Evolutionary conservation across 768 basidiomycete genomes (phyloP).

Genomic region (Tephrocybe sp.): DNA sequence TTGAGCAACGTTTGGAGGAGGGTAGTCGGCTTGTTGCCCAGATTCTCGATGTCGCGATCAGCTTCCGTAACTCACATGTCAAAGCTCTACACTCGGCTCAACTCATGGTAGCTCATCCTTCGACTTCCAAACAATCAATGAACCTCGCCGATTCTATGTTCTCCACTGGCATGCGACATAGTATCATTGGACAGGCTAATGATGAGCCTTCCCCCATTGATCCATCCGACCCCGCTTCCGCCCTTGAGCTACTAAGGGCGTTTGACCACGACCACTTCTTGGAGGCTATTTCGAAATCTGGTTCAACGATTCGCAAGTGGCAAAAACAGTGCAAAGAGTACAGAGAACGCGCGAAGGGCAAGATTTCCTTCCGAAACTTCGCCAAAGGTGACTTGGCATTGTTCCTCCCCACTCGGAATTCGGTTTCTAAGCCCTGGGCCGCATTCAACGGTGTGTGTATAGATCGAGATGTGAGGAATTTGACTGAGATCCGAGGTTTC

Average conservation of each 20-base stretch:
- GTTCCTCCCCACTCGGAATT: slow-evolving; percentile 95
- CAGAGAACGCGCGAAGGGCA: slow-evolving; percentile 91
- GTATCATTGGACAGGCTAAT: slow-evolving; percentile 47
- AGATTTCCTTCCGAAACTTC: slow-evolving; percentile 96
- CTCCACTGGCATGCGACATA: slow-evolving; percentile 52
- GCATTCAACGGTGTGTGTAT: slow-evolving; percentile 86
- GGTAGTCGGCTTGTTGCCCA: slow-evolving; percentile 75
- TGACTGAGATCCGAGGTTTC: slow-evolving; percentile 33
- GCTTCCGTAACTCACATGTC: slow-evolving; percentile 74
- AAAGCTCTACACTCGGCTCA: slow-evolving; percentile 69
- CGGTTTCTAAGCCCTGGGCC: slow-evolving; percentile 93
- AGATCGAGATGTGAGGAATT: not conserved
- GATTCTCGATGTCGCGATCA: slow-evolving; percentile 76
- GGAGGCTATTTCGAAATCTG: slow-evolving; percentile 78
- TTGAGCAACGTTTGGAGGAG: slow-evolving; percentile 66
- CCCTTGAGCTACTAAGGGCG: slow-evolving; percentile 66
- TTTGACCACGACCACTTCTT: slow-evolving; percentile 87
- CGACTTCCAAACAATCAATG: slow-evolving; percentile 42
- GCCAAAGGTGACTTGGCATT: slow-evolving; percentile 93
- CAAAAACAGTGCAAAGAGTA: slow-evolving; percentile 97
- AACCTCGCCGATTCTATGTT: slow-evolving; percentile 52
- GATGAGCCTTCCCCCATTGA: slow-evolving; percentile 77
- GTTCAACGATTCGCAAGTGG: slow-evolving; percentile 92
- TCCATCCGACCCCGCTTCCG: slow-evolving; percentile 69
- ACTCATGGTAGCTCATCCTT: slow-evolving; percentile 54